Evolutionary conservation across 1,284 basidiomycete genomes (phyloP), one percentile per base, ranked within the genome.

Genomic region (Rhodotorula sp.): DNA sequence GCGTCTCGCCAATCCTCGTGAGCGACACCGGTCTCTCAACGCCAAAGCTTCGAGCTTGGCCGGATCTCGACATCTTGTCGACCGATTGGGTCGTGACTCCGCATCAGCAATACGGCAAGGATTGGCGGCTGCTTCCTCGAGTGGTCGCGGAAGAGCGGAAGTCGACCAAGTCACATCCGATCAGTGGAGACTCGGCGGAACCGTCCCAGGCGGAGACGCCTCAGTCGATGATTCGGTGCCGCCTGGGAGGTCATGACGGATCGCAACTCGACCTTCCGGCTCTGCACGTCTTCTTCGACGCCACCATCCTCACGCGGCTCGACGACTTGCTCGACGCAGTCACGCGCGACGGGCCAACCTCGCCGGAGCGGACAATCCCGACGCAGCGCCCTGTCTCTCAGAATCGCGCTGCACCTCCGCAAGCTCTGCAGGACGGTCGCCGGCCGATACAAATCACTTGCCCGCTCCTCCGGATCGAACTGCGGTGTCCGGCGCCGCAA

Each of bases 231-330:
- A 31, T 59, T 6, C 29, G 48, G 1, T 18, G 49, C 26, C 21
- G 51, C 3, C 5, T 43, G 47, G 39, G 5, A 2, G 57, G 14
- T 8, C 34, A 26, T 4, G 62, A 26, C 5, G 43, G 23, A 12
- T 31, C 26, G 3, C 29, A 39, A 0, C 18, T 87, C 57, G 79
- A 82, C 26, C 68, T 90, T 8, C 82, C 84, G 3, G 88, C 91
- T 3, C 77, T 92, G 10, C 91, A 92, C 78, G 58, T 90, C 20
- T 91, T 92, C 78, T 68, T 91, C 47, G 91, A 94, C 79, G 82
- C 91, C n/a, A 86, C 84, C 79, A 46, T 46, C 10, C 14, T 48
- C 5, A 43, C 16, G 5, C 43, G 63, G 15, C 76, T 82, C 81
- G 61, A 82, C 83, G 76, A 84, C 80, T 65, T 83, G 76, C 65